Base-by-base conservation (phyloP, 2,329 filamentous ascomycete genomes). In the Scedosporium minutisporum region DNA sequence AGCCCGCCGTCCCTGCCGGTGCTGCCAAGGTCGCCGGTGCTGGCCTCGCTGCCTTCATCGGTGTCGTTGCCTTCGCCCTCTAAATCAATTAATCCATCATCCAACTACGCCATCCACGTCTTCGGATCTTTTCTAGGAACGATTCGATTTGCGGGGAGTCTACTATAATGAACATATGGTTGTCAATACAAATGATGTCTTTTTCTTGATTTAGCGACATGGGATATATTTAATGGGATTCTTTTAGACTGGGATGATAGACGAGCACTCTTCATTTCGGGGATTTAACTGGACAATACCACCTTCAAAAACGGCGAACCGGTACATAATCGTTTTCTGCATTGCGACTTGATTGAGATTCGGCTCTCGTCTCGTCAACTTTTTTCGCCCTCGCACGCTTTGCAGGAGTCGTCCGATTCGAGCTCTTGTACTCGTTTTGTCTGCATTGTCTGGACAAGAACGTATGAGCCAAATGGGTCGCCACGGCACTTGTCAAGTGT, bases 21-120 rank as follows among this genome's bases (percentile, higher is more conserved):
- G 84, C 82, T 66, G 80, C 76, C 78, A 83, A 82, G 78, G 75
- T 75, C 67, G 79, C 79, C 67, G 80, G 76, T 70, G 73, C 85
- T 69, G 84, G 83, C 51, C 84, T 82, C 66, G 84, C 80, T 65
- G 82, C 77, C 68, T 80, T 87, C 68, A 84, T 82, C 68, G 84
- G 80, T 78, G 72, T 86, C 68, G 76, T 86, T 72, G 85, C 80
- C 71, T 72, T 86, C 65, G 83, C 81, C 71, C 79, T 85, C 77
- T 86, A 85, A 82, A 80, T 77, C 73, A 71, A 69, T 67, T 67
- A 67, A 68, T 23, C 51, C 21, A 58, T 46, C 60, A 27, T 29
- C 51, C 48, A 44, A 62, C 21, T 58, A 62, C 60, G 60, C 38
- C 57, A 21, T 59, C 33, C n/a, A 44, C 57, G 21, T 14, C 27